Evolutionary conservation across 2,329 filamentous ascomycete species (phyloP), one percentile per base, ranked within the genome.

Genomic region (Chaetomium sp.): DNA sequence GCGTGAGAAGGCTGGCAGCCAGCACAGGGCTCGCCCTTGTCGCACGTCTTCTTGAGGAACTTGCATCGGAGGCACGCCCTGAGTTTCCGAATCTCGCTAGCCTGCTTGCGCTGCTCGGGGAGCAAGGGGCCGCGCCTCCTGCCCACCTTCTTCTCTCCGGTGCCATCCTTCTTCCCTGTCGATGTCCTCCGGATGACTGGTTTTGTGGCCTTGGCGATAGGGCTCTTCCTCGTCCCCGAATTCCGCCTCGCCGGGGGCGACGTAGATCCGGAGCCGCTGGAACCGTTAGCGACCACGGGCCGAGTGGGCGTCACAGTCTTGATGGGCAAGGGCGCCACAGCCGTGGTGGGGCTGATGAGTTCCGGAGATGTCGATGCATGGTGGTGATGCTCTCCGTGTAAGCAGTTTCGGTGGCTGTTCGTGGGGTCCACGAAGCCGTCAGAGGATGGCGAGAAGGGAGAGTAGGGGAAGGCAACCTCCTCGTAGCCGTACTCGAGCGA

Each of bases 41-140:
- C 94, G 75, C 94, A 98, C 57, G 94, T 97, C 86, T 98, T 98
- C 86, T 98, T 98, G 77, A 98, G 84, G 82, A 97, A 98, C 81
- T 97, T 97, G 86, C 94, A 98, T 70, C 94, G 89, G 72, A 98
- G 82, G 77, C 94, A 98, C 56, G 94, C 94, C 74, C 94, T 87
- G 72, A 97, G 83, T 79, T 98, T 98, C 77, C 94, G 88, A 75
- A 98, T 98, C 79, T 98, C 94, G 74, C 93, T 95, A 29, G 94
- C 94, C 78, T 97, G 94, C 80, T 97, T 96, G 71, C 94, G 87
- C 82, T 97, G 94, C 77, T 98, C 94, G 12, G 93, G 93, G 73
- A 93, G 85, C 71, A 98, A 86, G 65, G 94, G 94, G 42, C 94
- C 94, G 77, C 91, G 91, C 79, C 94, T 87, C 74, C 92, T 89